phyloP scores from a whole-genome alignment of 805 yeast species.

The Metschnikowia orientalis region DNA sequence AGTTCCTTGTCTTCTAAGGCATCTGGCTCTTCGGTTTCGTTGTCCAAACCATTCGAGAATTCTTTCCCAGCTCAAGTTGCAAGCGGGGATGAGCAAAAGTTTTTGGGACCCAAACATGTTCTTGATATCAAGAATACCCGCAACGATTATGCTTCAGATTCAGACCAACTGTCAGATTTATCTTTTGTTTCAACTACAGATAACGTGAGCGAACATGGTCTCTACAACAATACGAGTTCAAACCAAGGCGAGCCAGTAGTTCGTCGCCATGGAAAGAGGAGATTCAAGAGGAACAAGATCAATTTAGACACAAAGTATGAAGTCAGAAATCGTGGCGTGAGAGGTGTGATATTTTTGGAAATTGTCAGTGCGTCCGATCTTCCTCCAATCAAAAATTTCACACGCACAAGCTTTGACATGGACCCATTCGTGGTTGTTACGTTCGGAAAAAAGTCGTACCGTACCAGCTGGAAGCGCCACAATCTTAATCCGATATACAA shows the following conservation, averaged over 20 bases:
- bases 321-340: conserved; percentile 36
- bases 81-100: neutral
- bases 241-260: conserved; percentile 4
- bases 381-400: conserved; percentile 71
- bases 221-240: conserved; percentile 8
- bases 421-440: conserved; percentile 94
- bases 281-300: conserved; percentile 7
- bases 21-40: neutral
- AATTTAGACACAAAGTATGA: conserved; percentile 26
- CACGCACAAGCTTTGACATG: conserved; percentile 83
- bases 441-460: conserved; percentile 80
- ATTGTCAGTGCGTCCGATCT: conserved; percentile 68
- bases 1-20: conserved; percentile 1
- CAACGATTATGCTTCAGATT: conserved; percentile 6
- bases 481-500: conserved; percentile 78
- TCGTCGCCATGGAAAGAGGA: conserved; percentile 7
- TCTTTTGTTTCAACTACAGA: conserved; percentile 8
- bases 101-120: neutral
- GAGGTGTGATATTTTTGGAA: conserved; percentile 76
- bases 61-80: too few relatives aligned
- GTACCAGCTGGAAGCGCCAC: conserved; percentile 82
- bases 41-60: neutral
- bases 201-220: conserved; percentile 7
- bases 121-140: too few relatives aligned
- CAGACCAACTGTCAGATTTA: conserved; percentile 15